phyloP scores from a whole-genome alignment of 1,139 yeast species.

The Kluyveromyces sp. region DNA sequence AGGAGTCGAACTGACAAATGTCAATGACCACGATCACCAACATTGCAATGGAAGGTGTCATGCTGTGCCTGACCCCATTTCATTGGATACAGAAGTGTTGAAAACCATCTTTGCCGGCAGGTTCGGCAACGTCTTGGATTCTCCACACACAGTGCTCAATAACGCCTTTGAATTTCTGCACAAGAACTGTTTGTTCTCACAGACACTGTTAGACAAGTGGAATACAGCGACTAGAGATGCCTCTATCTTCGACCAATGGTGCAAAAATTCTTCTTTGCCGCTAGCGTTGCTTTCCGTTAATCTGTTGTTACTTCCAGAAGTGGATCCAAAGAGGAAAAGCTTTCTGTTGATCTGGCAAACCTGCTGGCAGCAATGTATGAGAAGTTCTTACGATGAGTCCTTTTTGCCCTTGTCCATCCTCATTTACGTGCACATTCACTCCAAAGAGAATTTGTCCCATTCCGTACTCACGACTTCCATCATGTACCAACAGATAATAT shows the following conservation, averaged over 20 bases:
- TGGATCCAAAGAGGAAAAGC: conserved; percentile 1
- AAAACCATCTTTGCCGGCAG: conserved; percentile 4
- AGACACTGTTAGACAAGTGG: conserved; percentile 1
- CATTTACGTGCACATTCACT: conserved; percentile 9
- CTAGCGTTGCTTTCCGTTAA: conserved; percentile 5
- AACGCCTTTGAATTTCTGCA: conserved; percentile 1
- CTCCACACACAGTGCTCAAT: conserved; percentile 2
- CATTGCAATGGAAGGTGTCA: too few species aligned
- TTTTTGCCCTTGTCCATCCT: conserved; percentile 12
- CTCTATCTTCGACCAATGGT: conserved; percentile 3
- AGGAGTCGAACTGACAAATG: neutral
- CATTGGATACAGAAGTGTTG: conserved; percentile 1
- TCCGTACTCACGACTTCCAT: conserved; percentile 9
- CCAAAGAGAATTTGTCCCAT: conserved; percentile 4
- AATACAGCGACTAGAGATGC: neutral
- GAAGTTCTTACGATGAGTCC: conserved; percentile 9
- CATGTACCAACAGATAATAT: conserved; percentile 13
- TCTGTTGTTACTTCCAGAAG: neutral
- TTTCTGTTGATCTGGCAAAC: conserved; percentile 11
- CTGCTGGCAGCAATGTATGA: conserved; percentile 14
- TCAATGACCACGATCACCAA: too few species aligned
- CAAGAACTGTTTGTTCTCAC: conserved; percentile 1
- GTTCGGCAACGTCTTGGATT: conserved; percentile 4
- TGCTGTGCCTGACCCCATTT: too few species aligned
- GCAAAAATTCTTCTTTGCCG: conserved; percentile 6